Evolutionary conservation across 1,284 basidiomycete species (phyloP).

Genomic region (Rhodotorula sp.): DNA sequence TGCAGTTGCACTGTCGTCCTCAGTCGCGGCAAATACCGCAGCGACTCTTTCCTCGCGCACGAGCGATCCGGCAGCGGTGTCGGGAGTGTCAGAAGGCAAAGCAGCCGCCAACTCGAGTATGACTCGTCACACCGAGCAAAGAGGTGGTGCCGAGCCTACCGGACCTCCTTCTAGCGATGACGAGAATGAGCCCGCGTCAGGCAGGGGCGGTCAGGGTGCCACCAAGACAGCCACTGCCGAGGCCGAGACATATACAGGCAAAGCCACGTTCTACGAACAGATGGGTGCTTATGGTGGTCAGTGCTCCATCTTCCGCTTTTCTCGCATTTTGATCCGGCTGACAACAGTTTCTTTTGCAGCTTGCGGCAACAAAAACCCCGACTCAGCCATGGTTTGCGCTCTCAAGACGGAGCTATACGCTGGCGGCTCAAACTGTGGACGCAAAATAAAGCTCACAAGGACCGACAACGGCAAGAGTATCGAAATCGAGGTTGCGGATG

Average conservation of each 20-base stretch:
- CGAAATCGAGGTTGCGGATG: conserved; percentile 68
- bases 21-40: too few species aligned
- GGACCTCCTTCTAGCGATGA: not conserved
- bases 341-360: not conserved
- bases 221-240: not conserved
- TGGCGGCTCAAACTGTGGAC: conserved; percentile 65
- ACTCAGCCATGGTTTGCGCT: conserved; percentile 61
- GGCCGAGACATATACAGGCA: not conserved
- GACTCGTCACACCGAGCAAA: too few species aligned
- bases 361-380: conserved; percentile 45
- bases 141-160: not conserved
- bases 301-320: not conserved
- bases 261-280: conserved; percentile 14
- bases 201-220: too few species aligned
- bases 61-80: too few species aligned
- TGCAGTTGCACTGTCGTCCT: too few species aligned
- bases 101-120: too few species aligned
- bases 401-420: conserved; percentile 51
- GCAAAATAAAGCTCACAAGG: conserved; percentile 1
- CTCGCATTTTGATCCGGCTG: not conserved
- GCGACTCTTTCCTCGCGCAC: too few species aligned
- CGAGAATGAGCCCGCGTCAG: not conserved
- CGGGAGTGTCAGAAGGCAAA: too few species aligned
- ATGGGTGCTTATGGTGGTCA: not conserved
- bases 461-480: conserved; percentile 60